phyloP scores from a whole-genome alignment of 2,329 filamentous ascomycete species.

The Colletotrichum tanaceti region DNA sequence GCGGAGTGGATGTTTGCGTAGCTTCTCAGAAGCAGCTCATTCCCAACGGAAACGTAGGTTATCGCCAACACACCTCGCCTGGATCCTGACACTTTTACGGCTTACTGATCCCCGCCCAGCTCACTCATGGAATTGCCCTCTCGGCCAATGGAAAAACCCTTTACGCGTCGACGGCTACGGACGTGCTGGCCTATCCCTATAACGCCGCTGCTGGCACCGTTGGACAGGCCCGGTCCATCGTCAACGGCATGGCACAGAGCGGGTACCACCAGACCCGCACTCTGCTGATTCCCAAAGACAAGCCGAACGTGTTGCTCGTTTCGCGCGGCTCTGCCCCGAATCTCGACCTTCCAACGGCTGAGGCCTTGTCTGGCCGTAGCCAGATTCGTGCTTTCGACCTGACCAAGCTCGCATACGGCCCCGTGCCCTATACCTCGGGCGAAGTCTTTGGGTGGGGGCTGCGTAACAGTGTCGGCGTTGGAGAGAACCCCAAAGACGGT shows the following conservation, averaged over 20 bases:
- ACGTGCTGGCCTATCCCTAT: slow-evolving; percentile 74
- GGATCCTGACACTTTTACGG: neutral
- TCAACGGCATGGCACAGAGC: slow-evolving; percentile 56
- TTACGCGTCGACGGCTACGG: slow-evolving; percentile 67
- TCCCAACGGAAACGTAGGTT: slow-evolving; percentile 44
- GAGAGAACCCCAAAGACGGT: slow-evolving; percentile 66
- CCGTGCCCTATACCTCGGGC: slow-evolving; percentile 63
- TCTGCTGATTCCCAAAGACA: slow-evolving; percentile 68
- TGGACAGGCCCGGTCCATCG: slow-evolving; percentile 64
- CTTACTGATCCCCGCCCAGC: slow-evolving; percentile 47
- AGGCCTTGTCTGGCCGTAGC: slow-evolving; percentile 67
- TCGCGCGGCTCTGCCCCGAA: slow-evolving; percentile 74
- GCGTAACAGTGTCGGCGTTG: slow-evolving; percentile 77
- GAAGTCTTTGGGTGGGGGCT: slow-evolving; percentile 73
- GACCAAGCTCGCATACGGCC: slow-evolving; percentile 44
- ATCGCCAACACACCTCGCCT: neutral
- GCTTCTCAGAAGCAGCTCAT: slow-evolving; percentile 46
- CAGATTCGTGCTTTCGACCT: slow-evolving; percentile 72
- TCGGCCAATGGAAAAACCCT: slow-evolving; percentile 64
- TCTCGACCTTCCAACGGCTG: slow-evolving; percentile 65
- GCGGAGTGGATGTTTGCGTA: slow-evolving; percentile 47
- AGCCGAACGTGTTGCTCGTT: slow-evolving; percentile 70
- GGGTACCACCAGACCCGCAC: slow-evolving; percentile 74
- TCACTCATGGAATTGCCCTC: slow-evolving; percentile 68
- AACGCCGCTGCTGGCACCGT: slow-evolving; percentile 64